Percentiles rank a stretch among this genome's conserved stretches.
phyloP scores from a whole-genome alignment of 2,329 filamentous ascomycete genomes.

The Claviceps fusiformis region DNA sequence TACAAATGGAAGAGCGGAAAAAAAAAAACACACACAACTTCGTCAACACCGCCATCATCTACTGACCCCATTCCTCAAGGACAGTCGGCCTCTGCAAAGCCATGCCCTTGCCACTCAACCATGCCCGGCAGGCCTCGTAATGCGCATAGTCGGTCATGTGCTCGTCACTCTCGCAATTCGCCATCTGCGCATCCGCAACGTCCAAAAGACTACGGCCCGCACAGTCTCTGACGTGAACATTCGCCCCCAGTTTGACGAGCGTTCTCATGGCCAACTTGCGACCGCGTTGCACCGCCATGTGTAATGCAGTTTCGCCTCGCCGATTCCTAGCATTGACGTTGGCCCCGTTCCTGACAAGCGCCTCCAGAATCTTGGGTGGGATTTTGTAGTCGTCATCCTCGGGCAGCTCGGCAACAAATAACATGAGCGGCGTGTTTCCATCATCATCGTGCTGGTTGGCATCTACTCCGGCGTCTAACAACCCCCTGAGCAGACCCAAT shows the following conservation, averaged over 20 bases:
- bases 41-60: too few species aligned
- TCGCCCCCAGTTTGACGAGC: conserved; percentile 32
- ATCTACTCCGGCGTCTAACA: conserved; percentile 28
- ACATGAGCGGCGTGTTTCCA: conserved; percentile 42
- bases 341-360: conserved; percentile 29
- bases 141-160: conserved; percentile 24
- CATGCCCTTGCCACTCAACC: conserved; percentile 25
- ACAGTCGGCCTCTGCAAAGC: conserved; percentile 26
- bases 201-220: conserved; percentile 31
- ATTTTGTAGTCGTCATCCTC: conserved; percentile 36
- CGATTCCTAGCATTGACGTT: conserved; percentile 37
- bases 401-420: conserved; percentile 35
- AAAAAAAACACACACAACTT: too few species aligned
- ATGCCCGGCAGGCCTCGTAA: conserved; percentile 31
- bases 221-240: conserved; percentile 31
- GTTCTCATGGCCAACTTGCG: conserved; percentile 37
- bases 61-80: conserved; percentile 25
- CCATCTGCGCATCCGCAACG: conserved; percentile 28
- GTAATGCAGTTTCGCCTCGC: conserved; percentile 39
- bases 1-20: too few species aligned
- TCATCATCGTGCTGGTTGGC: conserved; percentile 37
- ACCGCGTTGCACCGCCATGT: conserved; percentile 38
- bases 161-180: conserved; percentile 14
- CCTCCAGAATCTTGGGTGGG: conserved; percentile 30
- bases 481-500: conserved; percentile 11